Evolutionary conservation across 2,329 filamentous ascomycete genomes (phyloP), one percentile per base, ranked within the genome.

Genomic region (Fusarium liriodendri): DNA sequence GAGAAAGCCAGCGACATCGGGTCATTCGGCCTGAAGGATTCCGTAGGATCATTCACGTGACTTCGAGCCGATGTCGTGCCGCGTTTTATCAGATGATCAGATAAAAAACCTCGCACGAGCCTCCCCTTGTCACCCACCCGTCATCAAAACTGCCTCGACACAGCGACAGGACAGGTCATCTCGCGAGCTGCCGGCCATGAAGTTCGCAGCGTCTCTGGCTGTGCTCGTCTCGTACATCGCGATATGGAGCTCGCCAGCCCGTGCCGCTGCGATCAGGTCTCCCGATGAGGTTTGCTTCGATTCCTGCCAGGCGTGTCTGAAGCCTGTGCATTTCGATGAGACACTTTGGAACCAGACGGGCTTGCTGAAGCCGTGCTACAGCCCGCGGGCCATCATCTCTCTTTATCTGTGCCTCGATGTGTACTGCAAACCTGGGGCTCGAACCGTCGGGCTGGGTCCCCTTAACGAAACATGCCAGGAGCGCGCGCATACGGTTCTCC

Each of bases 371-470:
- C 60, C 74, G 2, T 85, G 83, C 65, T 69, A 77, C 33, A 84
- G 82, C 35, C 71, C 64, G 0, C 70, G 79, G 32, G 70, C 74
- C 2, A 69, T 80, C 4, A 9, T 72, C 2, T 85, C 84, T 3
- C 70, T 84, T 10, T 85, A 82, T 18, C 66, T 86, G 0, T 87
- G 85, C 40, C 52, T 83, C 13, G 70, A 77, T 5, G 71, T 80
- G 4, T 82, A 84, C 73, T 86, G 85, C 69, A 71, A 72, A 33
- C 67, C 69, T 4, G 76, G 70, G 1, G 78, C 79, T 4, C 69
- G 77, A 10, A 67, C 69, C 2, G 71, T 42, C 0, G 81, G 79
- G 0, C 55, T 84, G 14, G 52, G 25, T 2, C 66, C 66, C 10
- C 69, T 84, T 58, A 84, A 85, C 64, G 65, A 77, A 25, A 85